These are phyloP conservation scores for Erodium chrysanthum DNA, from an alignment of 441 rosid species.

Conservation along the genomic window DNA sequence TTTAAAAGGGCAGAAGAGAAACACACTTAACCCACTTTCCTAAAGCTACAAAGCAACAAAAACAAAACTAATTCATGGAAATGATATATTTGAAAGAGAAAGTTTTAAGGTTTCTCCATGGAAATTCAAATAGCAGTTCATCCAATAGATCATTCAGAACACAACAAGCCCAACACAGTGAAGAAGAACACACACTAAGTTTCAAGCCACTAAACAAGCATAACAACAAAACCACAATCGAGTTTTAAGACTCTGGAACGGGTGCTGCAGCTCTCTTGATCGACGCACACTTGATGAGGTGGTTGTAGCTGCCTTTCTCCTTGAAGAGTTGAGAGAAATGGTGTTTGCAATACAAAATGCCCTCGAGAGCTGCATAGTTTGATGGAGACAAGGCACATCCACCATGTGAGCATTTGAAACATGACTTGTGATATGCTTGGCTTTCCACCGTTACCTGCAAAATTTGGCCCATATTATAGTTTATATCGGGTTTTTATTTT, in stretches of 20 bases:
- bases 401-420: slow-evolving; percentile 93
- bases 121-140: slow-evolving; percentile 2
- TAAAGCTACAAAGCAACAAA: too few species aligned
- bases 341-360: slow-evolving; percentile 82
- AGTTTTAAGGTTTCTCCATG: neutral
- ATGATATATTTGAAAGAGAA: neutral
- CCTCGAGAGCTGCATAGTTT: slow-evolving; percentile 89
- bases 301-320: slow-evolving; percentile 93
- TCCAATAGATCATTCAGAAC: slow-evolving; percentile 21
- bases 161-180: slow-evolving; percentile 20
- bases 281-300: slow-evolving; percentile 73
- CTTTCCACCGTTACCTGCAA: slow-evolving; percentile 82
- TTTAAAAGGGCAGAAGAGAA: too few species aligned
- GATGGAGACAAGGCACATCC: slow-evolving; percentile 87
- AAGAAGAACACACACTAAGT: slow-evolving; percentile 16
- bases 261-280: slow-evolving; percentile 56
- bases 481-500: neutral
- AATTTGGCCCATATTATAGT: neutral
- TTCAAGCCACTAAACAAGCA: slow-evolving; percentile 22
- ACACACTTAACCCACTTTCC: neutral
- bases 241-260: slow-evolving; percentile 46
- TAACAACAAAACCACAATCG: slow-evolving; percentile 7
- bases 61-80: neutral
- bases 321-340: slow-evolving; percentile 30
- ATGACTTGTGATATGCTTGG: slow-evolving; percentile 82